Base-by-base conservation (phyloP, 345 rosid species). In the Eutrema heterophyllum region DNA sequence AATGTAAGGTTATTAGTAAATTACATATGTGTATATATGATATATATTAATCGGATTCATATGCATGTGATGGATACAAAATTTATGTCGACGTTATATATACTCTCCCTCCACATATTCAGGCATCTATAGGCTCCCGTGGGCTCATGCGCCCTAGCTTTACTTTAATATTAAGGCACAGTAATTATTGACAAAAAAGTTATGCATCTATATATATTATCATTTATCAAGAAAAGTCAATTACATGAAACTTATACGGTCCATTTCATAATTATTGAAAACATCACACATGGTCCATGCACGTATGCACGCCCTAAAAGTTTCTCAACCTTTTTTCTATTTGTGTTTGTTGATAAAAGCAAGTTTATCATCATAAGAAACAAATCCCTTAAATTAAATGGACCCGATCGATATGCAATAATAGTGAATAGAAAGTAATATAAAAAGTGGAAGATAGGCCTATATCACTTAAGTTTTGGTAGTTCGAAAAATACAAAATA, bases 211-310 rank as follows among this genome's bases (percentile, higher is more conserved):
- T 62, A 33, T 51, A 41, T 40, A 48, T 27, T 32, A 60, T 45
- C 15, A 56, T 38, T 32, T 56, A 33, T 56, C 43, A 50, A 64
- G 8, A 56, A 64, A 77, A 51, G 69, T 77, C 81, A 71, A 66
- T 57, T 65, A 9, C 68, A 59, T 66, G 72, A 77, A 77, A 66
- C 29, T 33, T 58, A 77, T 15, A 55, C 56, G 32, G 76, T 77
- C 68, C 64, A 65, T 71, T 71, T 66, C 68, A 45, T 71, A 50
- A 71, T 71, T 12, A 58, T 57, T 58, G 35, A 35, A 65, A 58
- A 71, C 73, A 51, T 16, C 48, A 56, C 67, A 76, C 67, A 78
- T 78, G 81, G 81, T 78, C 81, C 81, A 71, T 78, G 81, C 81
- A 78, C 77, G 77, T 66, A 78, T 7, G 81, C 81, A 71, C 73